Evolutionary conservation across 495 filamentous ascomycete species (phyloP).

Genomic region (Delitschia confertaspora): DNA sequence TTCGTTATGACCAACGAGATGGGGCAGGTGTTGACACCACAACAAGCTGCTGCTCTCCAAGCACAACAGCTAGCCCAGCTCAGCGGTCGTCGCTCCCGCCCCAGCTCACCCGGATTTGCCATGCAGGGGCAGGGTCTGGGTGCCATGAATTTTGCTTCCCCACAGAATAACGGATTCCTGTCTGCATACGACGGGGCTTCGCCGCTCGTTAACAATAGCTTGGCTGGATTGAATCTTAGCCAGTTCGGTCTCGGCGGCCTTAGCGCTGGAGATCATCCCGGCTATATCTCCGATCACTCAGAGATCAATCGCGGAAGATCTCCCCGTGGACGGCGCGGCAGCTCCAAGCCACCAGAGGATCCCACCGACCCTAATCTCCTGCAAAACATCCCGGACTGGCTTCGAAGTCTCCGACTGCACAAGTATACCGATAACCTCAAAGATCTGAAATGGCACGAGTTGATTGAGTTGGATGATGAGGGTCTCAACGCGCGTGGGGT

Average conservation of each 20-base stretch:
- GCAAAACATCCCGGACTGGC: conserved; percentile 93
- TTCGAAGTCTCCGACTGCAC: conserved; percentile 88
- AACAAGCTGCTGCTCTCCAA: conserved; percentile 81
- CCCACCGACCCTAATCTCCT: conserved; percentile 84
- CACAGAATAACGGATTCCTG: conserved; percentile 92
- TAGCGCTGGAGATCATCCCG: conserved; percentile 53
- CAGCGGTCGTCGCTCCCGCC: conserved; percentile 75
- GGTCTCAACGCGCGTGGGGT: conserved; percentile 88
- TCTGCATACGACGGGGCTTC: conserved; percentile 73
- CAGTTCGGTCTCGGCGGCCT: conserved; percentile 54
- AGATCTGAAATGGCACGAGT: conserved; percentile 90
- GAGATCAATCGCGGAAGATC: conserved; percentile 84
- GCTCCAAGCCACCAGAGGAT: conserved; percentile 95
- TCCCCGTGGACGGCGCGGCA: conserved; percentile 84
- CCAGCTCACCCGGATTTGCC: conserved; percentile 81
- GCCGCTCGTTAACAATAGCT: conserved; percentile 63
- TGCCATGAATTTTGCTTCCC: conserved; percentile 67
- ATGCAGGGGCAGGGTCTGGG: conserved; percentile 62
- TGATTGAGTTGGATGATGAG: conserved; percentile 87
- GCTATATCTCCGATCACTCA: conserved; percentile 91
- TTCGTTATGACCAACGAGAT: conserved; percentile 86
- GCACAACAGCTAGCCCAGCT: conserved; percentile 70
- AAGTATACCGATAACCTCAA: conserved; percentile 99
- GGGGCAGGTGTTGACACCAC: conserved; percentile 74
- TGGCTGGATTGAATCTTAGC: conserved; percentile 61